Base-by-base conservation (phyloP, 176 grass and related monocot species). In the Cenchrus fungigraminus region DNA sequence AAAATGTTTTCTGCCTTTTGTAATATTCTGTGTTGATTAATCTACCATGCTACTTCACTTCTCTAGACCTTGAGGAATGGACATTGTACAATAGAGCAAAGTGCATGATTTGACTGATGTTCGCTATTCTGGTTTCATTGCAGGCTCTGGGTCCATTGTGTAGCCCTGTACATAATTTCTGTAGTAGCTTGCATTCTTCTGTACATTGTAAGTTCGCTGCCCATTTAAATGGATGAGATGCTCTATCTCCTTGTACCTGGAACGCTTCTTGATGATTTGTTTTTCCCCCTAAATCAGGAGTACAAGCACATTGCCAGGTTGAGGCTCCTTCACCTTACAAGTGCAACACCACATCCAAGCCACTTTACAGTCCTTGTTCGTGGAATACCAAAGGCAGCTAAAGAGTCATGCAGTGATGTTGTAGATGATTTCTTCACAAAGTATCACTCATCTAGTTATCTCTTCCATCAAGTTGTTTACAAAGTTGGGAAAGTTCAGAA, bases 71-170 rank as follows among this genome's bases (percentile, higher is more conserved):
- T 83, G 12, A 65, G 54, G 49, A 83, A 19, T 28, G 5, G 15
- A 8, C 28, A 84, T 49, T 54, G 68, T 17, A 67, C 73, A 70
- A 14, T 8, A 59, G 42, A 65, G 8, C 51, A 60, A 62, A 42
- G 25, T 61, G 57, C 45, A 53, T 70, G 73, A 13, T 63, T 63
- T 8, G 57, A 20, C 17, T 20, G 5, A 12, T 75, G 8, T 62
- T 81, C 31, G 61, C 15, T 71, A 2, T 77, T 29, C 69, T 70
- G 74, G 20, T 76, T 83, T 68, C 60, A 34, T 89, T 89, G 74
- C 90, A 99, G 97, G 94, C 94, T 99, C 40, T 96, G 97, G 94
- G 97, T 96, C 40, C 94, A 96, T 82, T 99, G 97, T 85, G 65
- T 99, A 86, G 78, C 77, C 55, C 78, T 99, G 28, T 96, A 97